phyloP scores from a whole-genome alignment of 192 early-diverging fungal species.

The Thoreauomyces humboldtii region DNA sequence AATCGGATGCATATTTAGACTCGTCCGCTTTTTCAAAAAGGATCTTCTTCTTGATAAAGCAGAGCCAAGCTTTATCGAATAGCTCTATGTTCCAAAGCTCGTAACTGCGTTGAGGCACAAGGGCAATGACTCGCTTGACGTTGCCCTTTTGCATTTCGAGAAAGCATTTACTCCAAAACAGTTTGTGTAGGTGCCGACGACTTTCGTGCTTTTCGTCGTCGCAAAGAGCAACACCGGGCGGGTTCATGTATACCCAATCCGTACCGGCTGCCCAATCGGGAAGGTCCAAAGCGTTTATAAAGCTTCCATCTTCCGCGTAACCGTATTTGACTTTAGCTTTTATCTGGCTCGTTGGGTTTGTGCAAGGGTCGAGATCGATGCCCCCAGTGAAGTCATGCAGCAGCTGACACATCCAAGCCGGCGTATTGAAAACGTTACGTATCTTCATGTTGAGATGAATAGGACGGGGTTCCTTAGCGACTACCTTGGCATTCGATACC shows the following conservation, averaged over 20 bases:
- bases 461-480: too few relatives aligned
- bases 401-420: neutral
- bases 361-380: conserved; percentile 13
- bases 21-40: neutral
- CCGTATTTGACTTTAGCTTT: conserved; percentile 1
- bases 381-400: neutral
- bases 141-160: conserved; percentile 6
- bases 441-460: too few relatives aligned
- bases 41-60: neutral
- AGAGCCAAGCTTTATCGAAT: neutral
- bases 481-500: too few relatives aligned
- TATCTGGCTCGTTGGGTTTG: neutral
- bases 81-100: neutral
- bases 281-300: conserved; percentile 9
- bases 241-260: conserved; percentile 5
- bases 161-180: conserved; percentile 1
- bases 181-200: neutral
- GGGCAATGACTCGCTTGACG: conserved; percentile 1
- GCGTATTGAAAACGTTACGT: conserved; percentile 5
- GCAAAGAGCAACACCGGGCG: neutral
- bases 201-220: neutral
- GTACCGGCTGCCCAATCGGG: neutral
- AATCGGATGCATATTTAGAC: neutral
- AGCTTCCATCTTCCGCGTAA: neutral
- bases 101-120: conserved; percentile 6